Evolutionary conservation across 306 rosid genomes (phyloP).

Genomic region (Prunus davidiana): DNA sequence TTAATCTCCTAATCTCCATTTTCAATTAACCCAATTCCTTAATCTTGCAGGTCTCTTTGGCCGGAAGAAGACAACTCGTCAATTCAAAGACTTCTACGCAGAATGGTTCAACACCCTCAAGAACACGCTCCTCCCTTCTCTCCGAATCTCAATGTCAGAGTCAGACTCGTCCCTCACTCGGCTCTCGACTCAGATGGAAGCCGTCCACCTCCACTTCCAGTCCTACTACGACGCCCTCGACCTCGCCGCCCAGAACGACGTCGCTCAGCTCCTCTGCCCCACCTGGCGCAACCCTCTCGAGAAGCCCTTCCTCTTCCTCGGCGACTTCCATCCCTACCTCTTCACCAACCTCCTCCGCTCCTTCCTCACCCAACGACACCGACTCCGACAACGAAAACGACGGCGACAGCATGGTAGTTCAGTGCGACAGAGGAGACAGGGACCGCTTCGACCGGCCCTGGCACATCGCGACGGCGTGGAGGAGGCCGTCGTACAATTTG

Average conservation of each 20-base stretch:
- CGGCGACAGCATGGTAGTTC: not conserved
- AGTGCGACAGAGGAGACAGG: not conserved
- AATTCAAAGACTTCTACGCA: slow-evolving; percentile 37
- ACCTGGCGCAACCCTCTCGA: slow-evolving; percentile 64
- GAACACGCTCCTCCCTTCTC: slow-evolving; percentile 36
- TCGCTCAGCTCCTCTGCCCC: slow-evolving; percentile 49
- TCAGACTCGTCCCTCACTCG: slow-evolving; percentile 24
- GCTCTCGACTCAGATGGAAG: slow-evolving; percentile 39
- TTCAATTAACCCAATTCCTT: not conserved
- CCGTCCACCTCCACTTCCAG: slow-evolving; percentile 66
- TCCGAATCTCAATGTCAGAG: slow-evolving; percentile 29
- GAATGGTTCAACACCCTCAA: slow-evolving; percentile 37
- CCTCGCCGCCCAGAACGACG: slow-evolving; percentile 43
- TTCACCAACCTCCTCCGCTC: slow-evolving; percentile 67
- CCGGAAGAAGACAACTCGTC: slow-evolving; percentile 19
- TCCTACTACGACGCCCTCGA: slow-evolving; percentile 72
- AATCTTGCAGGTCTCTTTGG: slow-evolving; percentile 11
- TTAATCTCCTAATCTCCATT: not conserved
- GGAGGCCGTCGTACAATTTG: slow-evolving; percentile 30
- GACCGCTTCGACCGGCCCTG: slow-evolving; percentile 35
- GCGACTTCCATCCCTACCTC: slow-evolving; percentile 70
- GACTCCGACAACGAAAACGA: slow-evolving; percentile 14
- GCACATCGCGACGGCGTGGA: slow-evolving; percentile 60
- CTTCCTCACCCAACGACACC: slow-evolving; percentile 31
- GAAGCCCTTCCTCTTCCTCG: slow-evolving; percentile 74